Evolutionary conservation across 192 early-diverging fungal genomes (phyloP).

Genomic region (Entomortierella lignicola): DNA sequence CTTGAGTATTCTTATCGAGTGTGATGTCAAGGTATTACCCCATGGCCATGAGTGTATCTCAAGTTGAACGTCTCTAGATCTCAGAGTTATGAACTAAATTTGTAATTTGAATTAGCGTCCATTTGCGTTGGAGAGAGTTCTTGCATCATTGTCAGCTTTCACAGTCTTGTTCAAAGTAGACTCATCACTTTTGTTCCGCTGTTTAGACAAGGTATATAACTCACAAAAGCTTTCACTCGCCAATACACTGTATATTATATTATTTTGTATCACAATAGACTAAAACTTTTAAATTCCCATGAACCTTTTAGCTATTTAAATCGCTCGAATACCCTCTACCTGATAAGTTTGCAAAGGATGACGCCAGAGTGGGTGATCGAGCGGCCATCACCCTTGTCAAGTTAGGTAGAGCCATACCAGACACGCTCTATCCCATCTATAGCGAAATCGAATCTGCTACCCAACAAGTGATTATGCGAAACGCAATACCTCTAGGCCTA

Average conservation of each 20-base stretch:
- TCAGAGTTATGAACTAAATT: not conserved
- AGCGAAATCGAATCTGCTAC: conserved; percentile 27
- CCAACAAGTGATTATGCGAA: conserved; percentile 19
- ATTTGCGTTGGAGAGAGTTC: conserved; percentile 13
- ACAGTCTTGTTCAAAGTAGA: conserved; percentile 48
- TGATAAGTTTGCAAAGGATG: not conserved
- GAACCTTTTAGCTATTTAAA: conserved; percentile 28
- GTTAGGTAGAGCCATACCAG: conserved; percentile 38
- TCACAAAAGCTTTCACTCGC: not conserved
- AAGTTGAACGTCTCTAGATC: not conserved
- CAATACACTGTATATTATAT: not conserved
- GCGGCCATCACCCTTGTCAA: conserved; percentile 41
- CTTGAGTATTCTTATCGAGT: conserved; percentile 28
- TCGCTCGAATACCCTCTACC: conserved; percentile 24
- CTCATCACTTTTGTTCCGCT: conserved; percentile 32
- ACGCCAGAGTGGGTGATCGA: conserved; percentile 18
- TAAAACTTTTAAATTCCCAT: too few relatives aligned
- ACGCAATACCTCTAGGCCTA: conserved; percentile 8
- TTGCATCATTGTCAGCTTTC: conserved; percentile 21
- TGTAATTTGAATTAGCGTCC: conserved; percentile 6
- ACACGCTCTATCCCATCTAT: conserved; percentile 44
- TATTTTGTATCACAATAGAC: not conserved
- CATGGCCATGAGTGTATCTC: too few relatives aligned
- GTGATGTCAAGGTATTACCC: conserved; percentile 11
- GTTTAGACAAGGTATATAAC: conserved; percentile 35